A percentile compares a stretch with the other conserved stretches of the same genome.
phyloP scores from a whole-genome alignment of 2,329 filamentous ascomycete genomes.

The Fusarium nanum region DNA sequence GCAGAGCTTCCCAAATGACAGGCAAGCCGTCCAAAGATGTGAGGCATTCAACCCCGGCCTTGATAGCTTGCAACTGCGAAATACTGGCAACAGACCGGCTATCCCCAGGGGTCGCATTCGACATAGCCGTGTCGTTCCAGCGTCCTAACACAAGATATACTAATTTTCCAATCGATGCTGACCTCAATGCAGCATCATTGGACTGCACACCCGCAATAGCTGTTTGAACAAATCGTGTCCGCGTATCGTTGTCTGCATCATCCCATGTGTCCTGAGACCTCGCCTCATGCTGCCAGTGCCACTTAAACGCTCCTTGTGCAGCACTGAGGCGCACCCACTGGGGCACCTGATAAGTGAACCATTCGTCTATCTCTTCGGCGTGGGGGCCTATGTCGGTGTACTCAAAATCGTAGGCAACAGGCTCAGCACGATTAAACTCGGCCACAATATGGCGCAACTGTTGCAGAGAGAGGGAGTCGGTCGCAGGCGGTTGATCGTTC shows the following conservation, averaged over 20 bases:
- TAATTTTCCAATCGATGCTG: constrained; percentile 66
- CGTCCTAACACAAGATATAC: constrained; percentile 74
- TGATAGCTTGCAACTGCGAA: constrained; percentile 70
- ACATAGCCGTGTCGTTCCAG: constrained; percentile 75
- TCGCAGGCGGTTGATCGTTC: constrained; percentile 55
- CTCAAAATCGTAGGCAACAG: constrained; percentile 84
- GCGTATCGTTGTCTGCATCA: constrained; percentile 67
- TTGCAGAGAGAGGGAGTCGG: constrained; percentile 78
- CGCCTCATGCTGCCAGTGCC: constrained; percentile 73
- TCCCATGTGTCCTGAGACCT: constrained; percentile 68
- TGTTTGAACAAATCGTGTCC: constrained; percentile 67
- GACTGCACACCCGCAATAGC: constrained; percentile 60
- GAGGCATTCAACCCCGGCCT: constrained; percentile 63
- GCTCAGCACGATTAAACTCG: constrained; percentile 77
- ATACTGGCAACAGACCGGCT: constrained; percentile 63
- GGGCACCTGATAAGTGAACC: constrained; percentile 92
- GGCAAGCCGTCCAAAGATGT: constrained; percentile 63
- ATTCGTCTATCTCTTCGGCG: constrained; percentile 93
- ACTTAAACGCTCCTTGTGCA: constrained; percentile 80
- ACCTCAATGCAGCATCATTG: constrained; percentile 61
- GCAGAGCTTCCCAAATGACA: constrained; percentile 64
- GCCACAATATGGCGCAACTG: constrained; percentile 79
- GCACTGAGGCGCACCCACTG: constrained; percentile 83
- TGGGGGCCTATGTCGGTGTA: constrained; percentile 80
- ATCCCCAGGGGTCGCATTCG: constrained; percentile 54